Evolutionary conservation across 139 green algal genomes (phyloP).

Genomic region (Haematococcus sp.): DNA sequence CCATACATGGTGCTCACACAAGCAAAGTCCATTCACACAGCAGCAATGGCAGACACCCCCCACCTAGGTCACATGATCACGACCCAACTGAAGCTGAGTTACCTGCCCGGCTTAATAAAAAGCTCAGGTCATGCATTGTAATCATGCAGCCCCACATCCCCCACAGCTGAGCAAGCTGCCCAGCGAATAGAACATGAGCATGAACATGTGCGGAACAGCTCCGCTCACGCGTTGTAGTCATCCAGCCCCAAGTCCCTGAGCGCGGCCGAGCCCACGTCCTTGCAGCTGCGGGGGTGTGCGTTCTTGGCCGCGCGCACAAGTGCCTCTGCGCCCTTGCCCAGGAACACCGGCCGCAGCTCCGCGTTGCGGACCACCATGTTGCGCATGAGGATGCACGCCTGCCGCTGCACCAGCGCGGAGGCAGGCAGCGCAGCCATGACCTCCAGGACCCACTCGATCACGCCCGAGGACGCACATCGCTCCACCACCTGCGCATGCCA

Average conservation of each 20-base stretch:
- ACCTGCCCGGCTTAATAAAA: no score
- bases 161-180: no score
- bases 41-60: no score
- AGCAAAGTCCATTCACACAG: no score
- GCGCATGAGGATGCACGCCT: constrained; percentile 75
- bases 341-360: constrained; percentile 57
- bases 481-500: neutral
- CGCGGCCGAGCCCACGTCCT: constrained; percentile 78
- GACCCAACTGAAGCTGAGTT: no score
- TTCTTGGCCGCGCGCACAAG: constrained; percentile 57
- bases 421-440: constrained; percentile 13
- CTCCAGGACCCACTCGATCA: constrained; percentile 31
- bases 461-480: constrained; percentile 15
- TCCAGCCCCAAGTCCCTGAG: constrained; percentile 82
- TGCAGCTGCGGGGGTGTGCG: constrained; percentile 46
- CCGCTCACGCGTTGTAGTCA: constrained; percentile 60
- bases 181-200: no score
- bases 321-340: constrained; percentile 60
- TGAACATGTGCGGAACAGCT: no score
- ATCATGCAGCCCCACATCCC: no score
- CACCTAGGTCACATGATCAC: no score
- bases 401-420: constrained; percentile 34
- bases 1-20: no score
- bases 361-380: constrained; percentile 77
- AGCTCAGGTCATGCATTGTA: no score